Evolutionary conservation across 2,329 filamentous ascomycete genomes (phyloP).

Genomic region (Ascochyta pisi): DNA sequence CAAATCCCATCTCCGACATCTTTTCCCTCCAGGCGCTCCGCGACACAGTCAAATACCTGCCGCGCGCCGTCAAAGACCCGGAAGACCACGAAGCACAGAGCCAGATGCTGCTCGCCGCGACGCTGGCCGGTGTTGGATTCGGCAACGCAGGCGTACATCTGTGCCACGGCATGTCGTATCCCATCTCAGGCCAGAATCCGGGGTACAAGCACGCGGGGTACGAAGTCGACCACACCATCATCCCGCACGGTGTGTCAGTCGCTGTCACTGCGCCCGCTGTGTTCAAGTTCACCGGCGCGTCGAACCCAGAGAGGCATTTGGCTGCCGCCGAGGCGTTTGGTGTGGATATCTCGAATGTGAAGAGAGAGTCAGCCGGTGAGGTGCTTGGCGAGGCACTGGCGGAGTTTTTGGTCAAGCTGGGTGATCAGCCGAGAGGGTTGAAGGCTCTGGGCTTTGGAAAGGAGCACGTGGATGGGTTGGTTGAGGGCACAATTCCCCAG

Average conservation of each 20-base stretch:
- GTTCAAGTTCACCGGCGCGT: constrained; percentile 89
- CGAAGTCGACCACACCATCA: constrained; percentile 75
- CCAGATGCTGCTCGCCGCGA: constrained; percentile 94
- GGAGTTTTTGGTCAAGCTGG: constrained; percentile 80
- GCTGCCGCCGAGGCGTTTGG: constrained; percentile 90
- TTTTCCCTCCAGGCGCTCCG: constrained; percentile 88
- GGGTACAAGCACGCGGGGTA: constrained; percentile 92
- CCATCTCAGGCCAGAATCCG: constrained; percentile 93
- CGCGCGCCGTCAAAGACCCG: constrained; percentile 82
- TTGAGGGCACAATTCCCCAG: constrained; percentile 95
- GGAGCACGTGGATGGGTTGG: constrained; percentile 79
- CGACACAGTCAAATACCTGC: constrained; percentile 89
- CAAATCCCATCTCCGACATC: constrained; percentile 97
- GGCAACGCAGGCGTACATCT: constrained; percentile 96
- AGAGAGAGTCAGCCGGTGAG: constrained; percentile 87
- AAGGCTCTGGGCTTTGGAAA: constrained; percentile 80
- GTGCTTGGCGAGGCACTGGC: constrained; percentile 83
- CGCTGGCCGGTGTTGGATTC: constrained; percentile 92
- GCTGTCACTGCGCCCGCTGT: constrained; percentile 93
- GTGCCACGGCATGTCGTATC: constrained; percentile 94
- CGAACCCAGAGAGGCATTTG: constrained; percentile 91
- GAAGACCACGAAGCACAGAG: constrained; percentile 92
- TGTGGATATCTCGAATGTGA: constrained; percentile 85
- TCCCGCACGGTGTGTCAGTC: constrained; percentile 94
- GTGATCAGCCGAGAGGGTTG: constrained; percentile 88